A percentile compares a stretch with the other conserved stretches of the same genome.
Evolutionary conservation across 106 monocot species (phyloP).

Genomic region (Apostasia shenzhenica): DNA sequence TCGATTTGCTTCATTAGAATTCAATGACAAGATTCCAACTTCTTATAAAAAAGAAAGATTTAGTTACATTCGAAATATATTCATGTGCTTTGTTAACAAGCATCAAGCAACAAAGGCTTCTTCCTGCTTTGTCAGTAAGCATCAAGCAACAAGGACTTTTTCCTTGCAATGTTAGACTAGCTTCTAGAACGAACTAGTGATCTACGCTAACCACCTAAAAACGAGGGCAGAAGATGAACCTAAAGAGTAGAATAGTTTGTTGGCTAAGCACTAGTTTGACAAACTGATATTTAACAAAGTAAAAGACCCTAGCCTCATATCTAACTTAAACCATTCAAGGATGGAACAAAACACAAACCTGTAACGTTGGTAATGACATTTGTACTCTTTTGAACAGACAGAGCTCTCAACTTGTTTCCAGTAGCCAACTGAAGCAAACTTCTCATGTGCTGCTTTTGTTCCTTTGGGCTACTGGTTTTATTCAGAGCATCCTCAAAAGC

Average conservation of each 20-base stretch:
- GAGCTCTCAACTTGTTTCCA: constrained; percentile 81
- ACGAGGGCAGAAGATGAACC: background rate
- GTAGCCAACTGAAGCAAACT: constrained; percentile 70
- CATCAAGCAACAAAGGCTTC: too few relatives aligned
- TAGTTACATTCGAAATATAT: too few relatives aligned
- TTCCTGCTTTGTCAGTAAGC: too few relatives aligned
- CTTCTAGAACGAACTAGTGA: background rate
- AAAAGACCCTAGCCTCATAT: background rate
- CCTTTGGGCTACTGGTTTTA: constrained; percentile 88
- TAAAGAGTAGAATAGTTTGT: background rate
- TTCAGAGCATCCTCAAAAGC: constrained; percentile 78
- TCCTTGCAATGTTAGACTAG: too few relatives aligned
- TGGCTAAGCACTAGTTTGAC: background rate
- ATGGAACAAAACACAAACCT: constrained; percentile 24
- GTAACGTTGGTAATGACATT: constrained; percentile 86
- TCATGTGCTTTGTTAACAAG: too few relatives aligned
- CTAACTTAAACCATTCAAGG: background rate
- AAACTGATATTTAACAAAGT: background rate
- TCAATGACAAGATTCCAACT: too few relatives aligned
- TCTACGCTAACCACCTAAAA: background rate
- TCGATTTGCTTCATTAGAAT: too few relatives aligned
- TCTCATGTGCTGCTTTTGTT: constrained; percentile 82
- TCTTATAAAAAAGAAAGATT: too few relatives aligned
- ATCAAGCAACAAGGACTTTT: too few relatives aligned
- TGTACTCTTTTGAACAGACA: constrained; percentile 64